phyloP scores from a whole-genome alignment of 768 basidiomycete species.

The Boletus sp. region DNA sequence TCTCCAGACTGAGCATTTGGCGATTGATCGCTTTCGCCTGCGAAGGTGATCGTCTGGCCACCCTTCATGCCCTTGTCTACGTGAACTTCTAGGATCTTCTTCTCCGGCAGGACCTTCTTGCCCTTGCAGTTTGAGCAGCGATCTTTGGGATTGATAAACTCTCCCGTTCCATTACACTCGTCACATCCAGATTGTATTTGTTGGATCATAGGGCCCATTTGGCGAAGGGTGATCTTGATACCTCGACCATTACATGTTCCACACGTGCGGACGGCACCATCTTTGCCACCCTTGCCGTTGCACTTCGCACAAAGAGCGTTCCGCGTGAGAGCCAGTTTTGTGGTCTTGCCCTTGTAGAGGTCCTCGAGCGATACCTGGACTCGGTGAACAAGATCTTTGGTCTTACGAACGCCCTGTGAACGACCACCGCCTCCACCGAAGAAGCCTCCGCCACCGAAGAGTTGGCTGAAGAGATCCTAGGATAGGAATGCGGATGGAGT shows the following conservation, averaged over 20 bases:
- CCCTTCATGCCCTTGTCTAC: constrained; percentile 98
- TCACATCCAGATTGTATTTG: constrained; percentile 95
- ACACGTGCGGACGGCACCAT: constrained; percentile 87
- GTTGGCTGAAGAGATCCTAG: constrained; percentile 93
- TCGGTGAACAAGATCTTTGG: constrained; percentile 97
- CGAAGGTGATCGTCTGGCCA: constrained; percentile 84
- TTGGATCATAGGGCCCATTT: constrained; percentile 99
- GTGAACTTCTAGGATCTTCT: constrained; percentile 96
- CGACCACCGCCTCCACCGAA: constrained; percentile 67
- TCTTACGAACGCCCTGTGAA: constrained; percentile 78
- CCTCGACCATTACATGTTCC: constrained; percentile 81
- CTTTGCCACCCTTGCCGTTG: constrained; percentile 96
- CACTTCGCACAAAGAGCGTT: constrained; percentile 93
- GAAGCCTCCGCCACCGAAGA: constrained; percentile 84
- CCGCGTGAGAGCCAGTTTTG: constrained; percentile 94
- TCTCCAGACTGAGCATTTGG: constrained; percentile 90
- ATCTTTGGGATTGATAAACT: constrained; percentile 92
- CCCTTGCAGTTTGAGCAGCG: constrained; percentile 90
- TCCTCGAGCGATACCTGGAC: constrained; percentile 97
- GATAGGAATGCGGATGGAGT: background rate
- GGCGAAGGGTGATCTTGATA: constrained; percentile 85
- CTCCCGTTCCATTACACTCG: constrained; percentile 92
- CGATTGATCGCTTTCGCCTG: constrained; percentile 90
- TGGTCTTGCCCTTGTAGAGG: constrained; percentile 97
- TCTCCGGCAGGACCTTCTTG: constrained; percentile 91